A percentile compares a stretch with the other conserved stretches of the same genome.
phyloP scores from a whole-genome alignment of 441 rosid genomes.

The Kokia cookei region DNA sequence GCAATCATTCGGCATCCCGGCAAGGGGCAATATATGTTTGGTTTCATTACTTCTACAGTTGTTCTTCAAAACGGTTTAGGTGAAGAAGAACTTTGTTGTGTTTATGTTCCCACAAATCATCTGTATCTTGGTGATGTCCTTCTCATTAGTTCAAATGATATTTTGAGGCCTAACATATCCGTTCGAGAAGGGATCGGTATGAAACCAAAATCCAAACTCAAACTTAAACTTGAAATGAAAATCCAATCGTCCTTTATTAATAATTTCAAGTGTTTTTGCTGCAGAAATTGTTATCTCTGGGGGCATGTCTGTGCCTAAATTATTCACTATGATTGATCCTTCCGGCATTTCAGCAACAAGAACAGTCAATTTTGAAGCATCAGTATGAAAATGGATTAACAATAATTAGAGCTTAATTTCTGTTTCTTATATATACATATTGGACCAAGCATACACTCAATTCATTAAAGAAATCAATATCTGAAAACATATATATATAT shows the following conservation, averaged over 20 bases:
- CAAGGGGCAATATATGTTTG: conserved; percentile 29
- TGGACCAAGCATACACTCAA: not conserved
- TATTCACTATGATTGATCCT: conserved; percentile 18
- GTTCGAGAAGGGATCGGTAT: conserved; percentile 40
- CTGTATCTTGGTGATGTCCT: conserved; percentile 33
- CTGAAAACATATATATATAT: no score
- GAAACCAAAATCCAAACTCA: not conserved
- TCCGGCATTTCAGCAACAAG: conserved; percentile 20
- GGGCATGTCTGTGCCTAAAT: conserved; percentile 34
- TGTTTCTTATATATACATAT: not conserved
- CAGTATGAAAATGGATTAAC: conserved; percentile 1
- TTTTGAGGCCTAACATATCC: conserved; percentile 35
- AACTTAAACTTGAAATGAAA: not conserved
- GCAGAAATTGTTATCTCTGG: conserved; percentile 39
- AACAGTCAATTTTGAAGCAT: conserved; percentile 15
- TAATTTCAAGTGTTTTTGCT: not conserved
- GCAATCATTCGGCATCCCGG: conserved; percentile 35
- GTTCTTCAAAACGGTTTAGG: conserved; percentile 26
- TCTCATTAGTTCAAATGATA: conserved; percentile 24
- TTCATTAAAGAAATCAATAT: not conserved
- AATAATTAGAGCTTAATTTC: not conserved
- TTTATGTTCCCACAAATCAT: conserved; percentile 34
- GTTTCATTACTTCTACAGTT: conserved; percentile 34
- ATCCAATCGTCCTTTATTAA: not conserved
- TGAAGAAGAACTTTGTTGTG: conserved; percentile 33